Conservation (phyloP, 202 grass and related monocot species). For the Schoenoplectus tabernaemontani region DNA sequence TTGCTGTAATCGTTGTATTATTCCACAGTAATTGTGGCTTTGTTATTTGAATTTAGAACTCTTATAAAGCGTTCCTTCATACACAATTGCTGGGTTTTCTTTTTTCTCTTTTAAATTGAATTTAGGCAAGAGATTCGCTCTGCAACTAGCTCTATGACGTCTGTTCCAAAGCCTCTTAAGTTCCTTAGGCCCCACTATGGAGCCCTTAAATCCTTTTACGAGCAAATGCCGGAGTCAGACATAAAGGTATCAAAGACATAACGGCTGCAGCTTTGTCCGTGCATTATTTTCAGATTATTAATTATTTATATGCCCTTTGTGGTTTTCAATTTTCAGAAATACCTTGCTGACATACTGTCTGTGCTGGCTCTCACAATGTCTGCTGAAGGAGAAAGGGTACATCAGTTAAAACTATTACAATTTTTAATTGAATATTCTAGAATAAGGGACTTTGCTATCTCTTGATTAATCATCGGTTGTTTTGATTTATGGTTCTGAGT, state of each 20-base stretch:
- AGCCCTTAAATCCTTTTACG: conserved; percentile 69
- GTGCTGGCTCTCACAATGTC: conserved; percentile 95
- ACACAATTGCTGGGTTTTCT: not conserved
- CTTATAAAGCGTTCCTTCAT: not conserved
- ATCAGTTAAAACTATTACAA: not conserved
- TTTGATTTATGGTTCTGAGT: not conserved
- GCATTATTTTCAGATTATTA: not conserved
- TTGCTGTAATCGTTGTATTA: not conserved
- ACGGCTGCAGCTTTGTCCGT: conserved; percentile 1
- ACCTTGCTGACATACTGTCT: conserved; percentile 80
- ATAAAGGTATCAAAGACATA: conserved; percentile 51
- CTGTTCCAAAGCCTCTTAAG: conserved; percentile 92
- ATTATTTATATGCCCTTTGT: not conserved
- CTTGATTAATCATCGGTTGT: not conserved
- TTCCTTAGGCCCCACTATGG: conserved; percentile 95
- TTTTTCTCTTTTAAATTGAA: not conserved
- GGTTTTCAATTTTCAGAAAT: conserved; percentile 50
- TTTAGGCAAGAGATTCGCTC: conserved; percentile 95
- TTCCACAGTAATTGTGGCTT: not conserved
- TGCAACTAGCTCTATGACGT: conserved; percentile 94
- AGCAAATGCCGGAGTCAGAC: conserved; percentile 75
- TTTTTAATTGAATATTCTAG: not conserved
- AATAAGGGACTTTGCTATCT: not conserved
- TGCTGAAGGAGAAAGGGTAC: conserved; percentile 87
- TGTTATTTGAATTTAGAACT: not conserved